Evolutionary conservation across 306 rosid genomes (phyloP), one percentile per base, ranked within the genome.

Genomic region (Myrica gale): DNA sequence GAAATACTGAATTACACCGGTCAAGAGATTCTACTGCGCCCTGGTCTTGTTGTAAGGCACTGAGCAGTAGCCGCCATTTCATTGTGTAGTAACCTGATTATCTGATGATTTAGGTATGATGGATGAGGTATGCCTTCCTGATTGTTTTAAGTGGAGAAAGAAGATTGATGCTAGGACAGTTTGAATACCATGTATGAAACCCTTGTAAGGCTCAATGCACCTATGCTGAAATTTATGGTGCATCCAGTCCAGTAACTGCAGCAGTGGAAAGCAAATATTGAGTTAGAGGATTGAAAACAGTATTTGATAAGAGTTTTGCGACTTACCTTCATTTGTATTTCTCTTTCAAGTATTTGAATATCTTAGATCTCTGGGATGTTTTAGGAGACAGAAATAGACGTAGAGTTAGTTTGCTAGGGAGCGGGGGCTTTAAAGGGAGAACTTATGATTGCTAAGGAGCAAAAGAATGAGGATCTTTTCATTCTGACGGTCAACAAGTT

Each of bases 241-340:
- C 88, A 88, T 85, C 98, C 97, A 95, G 43, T 87, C 93, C 66
- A 92, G 75, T 56, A 95, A 76, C 98, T 92, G 97, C 97, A 89
- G 74, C 47, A 81, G 87, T 74, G 57, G 74, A 76, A 78, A 70
- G 71, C 72, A 72, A 76, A 69, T 58, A 69, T 82, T 56, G 82
- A 77, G 86, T 63, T 23, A 47, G 78, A 81, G 72, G 74, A 71
- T 50, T 56, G 79, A 65, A 85, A 73, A 74, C 45, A 46, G 79
- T 63, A 86, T 55, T 79, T 72, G 66, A 65, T 46, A 56, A 58
- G 71, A 80, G 79, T 78, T 53, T 77, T 4, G 15, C 73, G 75
- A 81, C 87, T 83, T 81, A 89, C 99, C 98, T 89, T 95, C 98
- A 92, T 95, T 84, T 83, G 77, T 76, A 32, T 32, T 77, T 77